These are phyloP conservation scores for Eucalyptus camaldulensis DNA, from an alignment of 345 rosid species.

Conservation along the genomic window DNA sequence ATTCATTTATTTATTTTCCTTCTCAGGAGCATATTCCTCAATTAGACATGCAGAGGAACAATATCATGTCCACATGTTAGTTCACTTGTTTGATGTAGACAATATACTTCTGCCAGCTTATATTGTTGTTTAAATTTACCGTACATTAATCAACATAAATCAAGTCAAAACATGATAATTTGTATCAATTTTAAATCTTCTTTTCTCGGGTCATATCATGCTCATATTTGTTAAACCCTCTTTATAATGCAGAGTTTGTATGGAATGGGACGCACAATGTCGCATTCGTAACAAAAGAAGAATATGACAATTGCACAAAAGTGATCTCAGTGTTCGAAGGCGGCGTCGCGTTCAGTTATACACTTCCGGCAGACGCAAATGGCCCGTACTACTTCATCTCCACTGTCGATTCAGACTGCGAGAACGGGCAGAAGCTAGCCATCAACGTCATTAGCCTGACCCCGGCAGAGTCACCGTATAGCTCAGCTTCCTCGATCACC, in stretches of 20 bases:
- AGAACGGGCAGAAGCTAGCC: constrained; percentile 8
- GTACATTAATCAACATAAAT: no score
- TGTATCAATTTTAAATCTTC: neutral
- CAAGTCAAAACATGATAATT: neutral
- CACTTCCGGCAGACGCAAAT: neutral
- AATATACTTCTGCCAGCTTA: neutral
- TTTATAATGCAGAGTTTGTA: neutral
- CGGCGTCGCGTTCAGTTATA: neutral
- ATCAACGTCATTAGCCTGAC: neutral
- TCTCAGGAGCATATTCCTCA: neutral
- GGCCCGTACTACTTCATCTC: constrained; percentile 11
- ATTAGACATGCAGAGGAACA: neutral
- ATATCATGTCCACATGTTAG: neutral
- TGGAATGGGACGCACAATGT: constrained; percentile 8
- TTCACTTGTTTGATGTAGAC: neutral
- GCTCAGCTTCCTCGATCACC: neutral
- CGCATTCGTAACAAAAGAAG: neutral
- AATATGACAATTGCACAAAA: constrained; percentile 6
- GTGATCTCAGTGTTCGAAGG: neutral
- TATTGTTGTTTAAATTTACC: neutral
- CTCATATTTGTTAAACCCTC: neutral
- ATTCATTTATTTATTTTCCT: neutral
- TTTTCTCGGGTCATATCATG: neutral
- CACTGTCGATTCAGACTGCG: constrained; percentile 2
- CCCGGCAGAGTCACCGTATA: neutral